Conservation (phyloP, 225 moss, liverwort and hornwort genomes). For the Ulota crispa region DNA sequence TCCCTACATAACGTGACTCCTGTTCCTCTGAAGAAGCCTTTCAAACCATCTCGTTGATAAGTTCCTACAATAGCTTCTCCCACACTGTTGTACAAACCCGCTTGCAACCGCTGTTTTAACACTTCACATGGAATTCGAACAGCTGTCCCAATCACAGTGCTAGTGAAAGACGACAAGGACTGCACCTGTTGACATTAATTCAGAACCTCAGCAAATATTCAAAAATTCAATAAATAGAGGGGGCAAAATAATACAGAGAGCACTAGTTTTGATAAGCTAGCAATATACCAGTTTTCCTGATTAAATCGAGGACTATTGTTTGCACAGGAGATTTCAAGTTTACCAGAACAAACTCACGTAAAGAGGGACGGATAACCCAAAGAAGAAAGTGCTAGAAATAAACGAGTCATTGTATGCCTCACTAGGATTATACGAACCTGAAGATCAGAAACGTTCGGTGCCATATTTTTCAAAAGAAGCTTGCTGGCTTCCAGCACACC, state of each 20-base stretch:
- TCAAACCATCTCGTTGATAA: conserved; percentile 42
- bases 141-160: conserved; percentile 57
- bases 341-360: background rate
- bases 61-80: conserved; percentile 55
- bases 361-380: background rate
- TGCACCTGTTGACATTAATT: conserved; percentile 31
- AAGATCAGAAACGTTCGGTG: conserved; percentile 47
- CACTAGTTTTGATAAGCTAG: background rate
- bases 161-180: conserved; percentile 55
- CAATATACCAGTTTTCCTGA: background rate
- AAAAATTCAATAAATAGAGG: background rate
- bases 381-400: background rate
- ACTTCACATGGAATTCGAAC: conserved; percentile 56
- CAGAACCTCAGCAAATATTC: background rate
- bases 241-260: background rate
- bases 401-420: background rate
- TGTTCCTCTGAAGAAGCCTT: conserved; percentile 56
- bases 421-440: conserved; percentile 20
- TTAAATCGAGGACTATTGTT: background rate
- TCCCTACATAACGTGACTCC: conserved; percentile 52
- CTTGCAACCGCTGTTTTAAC: conserved; percentile 59
- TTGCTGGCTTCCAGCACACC: conserved; percentile 58
- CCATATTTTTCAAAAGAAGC: conserved; percentile 46
- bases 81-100: conserved; percentile 53
- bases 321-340: background rate